Conservation (phyloP, 148 eudicot species). For the Rhododendron williamsianum region DNA sequence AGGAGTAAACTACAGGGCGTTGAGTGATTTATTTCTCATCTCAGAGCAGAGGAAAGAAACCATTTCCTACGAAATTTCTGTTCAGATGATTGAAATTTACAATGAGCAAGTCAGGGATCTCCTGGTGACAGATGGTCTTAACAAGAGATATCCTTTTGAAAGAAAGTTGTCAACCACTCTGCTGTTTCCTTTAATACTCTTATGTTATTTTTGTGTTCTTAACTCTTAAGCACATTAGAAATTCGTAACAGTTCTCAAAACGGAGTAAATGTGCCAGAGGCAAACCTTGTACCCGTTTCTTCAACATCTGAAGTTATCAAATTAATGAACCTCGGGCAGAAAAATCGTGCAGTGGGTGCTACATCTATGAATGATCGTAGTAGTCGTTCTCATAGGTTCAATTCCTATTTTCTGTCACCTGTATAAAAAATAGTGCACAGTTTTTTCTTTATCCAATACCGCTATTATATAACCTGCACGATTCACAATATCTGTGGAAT, state of each 20-base stretch:
- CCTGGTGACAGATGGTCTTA: constrained; percentile 61
- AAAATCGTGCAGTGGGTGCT: constrained; percentile 81
- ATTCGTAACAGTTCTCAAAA: constrained; percentile 68
- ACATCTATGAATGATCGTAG: constrained; percentile 94
- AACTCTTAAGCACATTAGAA: constrained; percentile 69
- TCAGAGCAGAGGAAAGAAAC: constrained; percentile 71
- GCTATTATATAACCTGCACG: not conserved
- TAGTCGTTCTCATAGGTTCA: constrained; percentile 96
- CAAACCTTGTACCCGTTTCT: constrained; percentile 68
- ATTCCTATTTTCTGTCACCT: not conserved
- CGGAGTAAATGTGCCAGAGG: constrained; percentile 90
- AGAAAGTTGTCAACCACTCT: constrained; percentile 1
- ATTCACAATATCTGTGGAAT: not conserved
- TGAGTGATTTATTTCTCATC: constrained; percentile 71
- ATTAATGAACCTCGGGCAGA: constrained; percentile 79
- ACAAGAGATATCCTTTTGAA: constrained; percentile 80
- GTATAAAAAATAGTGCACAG: not conserved
- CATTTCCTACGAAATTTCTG: constrained; percentile 62
- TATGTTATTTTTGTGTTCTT: constrained; percentile 28
- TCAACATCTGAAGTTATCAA: constrained; percentile 72
- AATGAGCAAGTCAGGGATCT: constrained; percentile 98
- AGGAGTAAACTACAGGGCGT: constrained; percentile 86
- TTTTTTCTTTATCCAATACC: not conserved
- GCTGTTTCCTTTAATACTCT: not conserved
- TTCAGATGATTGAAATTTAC: constrained; percentile 96